A percentile compares a stretch with the other conserved stretches of the same genome.
Evolutionary conservation across 495 filamentous ascomycete species (phyloP).

Genomic region (Xylaria scruposa): DNA sequence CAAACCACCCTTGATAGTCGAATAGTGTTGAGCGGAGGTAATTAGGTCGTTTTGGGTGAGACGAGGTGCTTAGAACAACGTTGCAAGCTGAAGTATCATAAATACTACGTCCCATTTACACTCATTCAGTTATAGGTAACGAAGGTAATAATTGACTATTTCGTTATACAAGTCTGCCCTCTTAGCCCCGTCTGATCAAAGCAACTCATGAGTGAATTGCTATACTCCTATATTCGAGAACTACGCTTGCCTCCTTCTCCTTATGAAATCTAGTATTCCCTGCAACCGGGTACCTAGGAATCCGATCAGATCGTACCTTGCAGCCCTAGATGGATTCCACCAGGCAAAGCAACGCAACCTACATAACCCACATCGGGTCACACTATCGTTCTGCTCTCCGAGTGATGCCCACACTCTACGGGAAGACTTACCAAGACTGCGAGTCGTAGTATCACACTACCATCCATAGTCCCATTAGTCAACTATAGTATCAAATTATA

Average conservation of each 20-base stretch:
- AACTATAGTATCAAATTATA: not conserved
- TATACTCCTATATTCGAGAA: not conserved
- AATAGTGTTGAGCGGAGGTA: not conserved
- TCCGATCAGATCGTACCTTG: not conserved
- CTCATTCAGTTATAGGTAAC: not conserved
- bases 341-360: not conserved
- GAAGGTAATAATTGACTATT: not conserved
- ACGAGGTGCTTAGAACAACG: not conserved
- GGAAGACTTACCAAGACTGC: not conserved
- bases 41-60: not conserved
- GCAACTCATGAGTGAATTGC: not conserved
- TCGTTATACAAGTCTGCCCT: not conserved
- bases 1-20: not conserved
- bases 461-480: not conserved
- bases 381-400: not conserved
- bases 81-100: not conserved
- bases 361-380: slow-evolving; percentile 4
- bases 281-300: not conserved
- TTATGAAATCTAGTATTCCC: too few species aligned
- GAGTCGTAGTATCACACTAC: not conserved
- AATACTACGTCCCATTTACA: not conserved
- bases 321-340: not conserved
- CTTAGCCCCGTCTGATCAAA: not conserved
- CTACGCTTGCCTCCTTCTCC: not conserved
- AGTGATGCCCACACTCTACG: not conserved